phyloP scores from a whole-genome alignment of 2,329 filamentous ascomycete genomes.

The Colletotrichum godetiae region DNA sequence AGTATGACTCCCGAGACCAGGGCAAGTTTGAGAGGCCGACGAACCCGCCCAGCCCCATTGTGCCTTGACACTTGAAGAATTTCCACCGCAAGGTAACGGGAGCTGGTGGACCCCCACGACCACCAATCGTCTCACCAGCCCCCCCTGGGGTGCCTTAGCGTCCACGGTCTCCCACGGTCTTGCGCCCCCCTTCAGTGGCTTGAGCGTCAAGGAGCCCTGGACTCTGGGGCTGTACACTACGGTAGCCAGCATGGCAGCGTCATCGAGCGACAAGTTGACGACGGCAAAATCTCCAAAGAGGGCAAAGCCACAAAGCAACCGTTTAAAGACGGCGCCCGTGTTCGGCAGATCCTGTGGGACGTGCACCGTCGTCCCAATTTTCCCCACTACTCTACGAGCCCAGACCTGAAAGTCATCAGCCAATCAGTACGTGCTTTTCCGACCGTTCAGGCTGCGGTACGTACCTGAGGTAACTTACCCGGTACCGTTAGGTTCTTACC shows the following conservation, averaged over 20 bases:
- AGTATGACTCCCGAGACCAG: neutral
- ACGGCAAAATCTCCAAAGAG: neutral
- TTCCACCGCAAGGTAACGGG: slow-evolving; percentile 14
- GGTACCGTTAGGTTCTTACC: too few relatives aligned
- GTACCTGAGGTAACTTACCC: neutral
- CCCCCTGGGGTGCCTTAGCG: slow-evolving; percentile 5
- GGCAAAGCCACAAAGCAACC: slow-evolving; percentile 20
- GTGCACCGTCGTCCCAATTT: slow-evolving; percentile 20
- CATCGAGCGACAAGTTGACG: neutral
- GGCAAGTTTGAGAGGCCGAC: neutral
- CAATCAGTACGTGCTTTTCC: neutral
- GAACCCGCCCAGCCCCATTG: neutral
- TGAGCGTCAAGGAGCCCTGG: neutral
- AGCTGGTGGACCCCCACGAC: slow-evolving; percentile 21
- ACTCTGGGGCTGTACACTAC: neutral
- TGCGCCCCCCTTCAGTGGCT: slow-evolving; percentile 3
- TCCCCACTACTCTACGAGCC: neutral
- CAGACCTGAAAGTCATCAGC: neutral
- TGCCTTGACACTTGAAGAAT: slow-evolving; percentile 9
- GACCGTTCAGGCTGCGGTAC: neutral
- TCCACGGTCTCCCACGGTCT: neutral
- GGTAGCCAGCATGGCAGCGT: neutral
- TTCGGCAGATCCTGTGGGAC: slow-evolving; percentile 32
- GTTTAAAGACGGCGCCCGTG: slow-evolving; percentile 25
- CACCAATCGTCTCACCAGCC: slow-evolving; percentile 12